Conservation (phyloP, 176 grass and related monocot genomes). For the Olyra latifolia region DNA sequence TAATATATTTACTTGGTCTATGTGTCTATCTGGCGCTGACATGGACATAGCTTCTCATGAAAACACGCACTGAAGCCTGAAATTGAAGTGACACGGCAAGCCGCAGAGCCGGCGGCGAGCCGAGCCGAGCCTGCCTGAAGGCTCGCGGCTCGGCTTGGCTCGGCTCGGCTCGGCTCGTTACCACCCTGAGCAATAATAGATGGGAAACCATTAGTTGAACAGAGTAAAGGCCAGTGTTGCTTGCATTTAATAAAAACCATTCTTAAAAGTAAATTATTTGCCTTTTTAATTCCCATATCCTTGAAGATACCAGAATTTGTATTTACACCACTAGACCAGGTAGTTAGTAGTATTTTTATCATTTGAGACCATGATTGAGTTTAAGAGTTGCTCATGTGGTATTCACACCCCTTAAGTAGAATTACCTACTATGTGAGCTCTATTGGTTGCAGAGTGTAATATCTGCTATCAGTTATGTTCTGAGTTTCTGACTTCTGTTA, state of each 20-base stretch:
- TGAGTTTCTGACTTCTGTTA: neutral
- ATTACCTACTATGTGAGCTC: neutral
- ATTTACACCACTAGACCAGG: neutral
- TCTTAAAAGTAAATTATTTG: neutral
- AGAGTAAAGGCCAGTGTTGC: constrained; percentile 12
- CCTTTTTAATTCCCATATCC: neutral
- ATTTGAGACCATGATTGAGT: constrained; percentile 16
- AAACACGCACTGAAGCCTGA: too few species aligned
- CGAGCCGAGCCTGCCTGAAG: too few species aligned
- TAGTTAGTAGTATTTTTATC: neutral
- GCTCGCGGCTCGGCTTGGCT: too few species aligned
- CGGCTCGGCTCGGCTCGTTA: too few species aligned
- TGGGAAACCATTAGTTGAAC: neutral
- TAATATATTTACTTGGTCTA: too few species aligned
- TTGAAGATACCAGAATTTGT: neutral
- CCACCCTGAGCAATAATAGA: neutral
- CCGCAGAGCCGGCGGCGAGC: too few species aligned
- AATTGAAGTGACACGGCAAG: too few species aligned
- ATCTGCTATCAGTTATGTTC: neutral
- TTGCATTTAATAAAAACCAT: neutral
- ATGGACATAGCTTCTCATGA: too few species aligned
- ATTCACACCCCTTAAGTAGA: neutral
- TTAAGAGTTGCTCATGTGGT: constrained; percentile 10
- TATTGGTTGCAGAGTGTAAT: neutral
- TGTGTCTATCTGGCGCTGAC: too few species aligned